phyloP scores from a whole-genome alignment of 129 eudicot genomes.

The Pseudognaphalium luteoalbum region DNA sequence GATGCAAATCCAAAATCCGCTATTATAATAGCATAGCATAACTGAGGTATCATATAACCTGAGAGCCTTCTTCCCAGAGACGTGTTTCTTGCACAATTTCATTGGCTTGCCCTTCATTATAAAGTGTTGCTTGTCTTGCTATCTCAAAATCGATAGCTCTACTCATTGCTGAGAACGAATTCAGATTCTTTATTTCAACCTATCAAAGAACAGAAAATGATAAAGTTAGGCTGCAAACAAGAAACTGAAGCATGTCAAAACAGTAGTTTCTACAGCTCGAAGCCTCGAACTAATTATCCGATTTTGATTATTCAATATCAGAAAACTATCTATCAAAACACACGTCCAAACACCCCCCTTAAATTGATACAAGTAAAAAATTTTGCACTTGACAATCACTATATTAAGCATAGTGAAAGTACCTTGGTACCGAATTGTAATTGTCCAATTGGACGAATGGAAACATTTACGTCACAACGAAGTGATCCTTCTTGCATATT shows the following conservation, averaged over 20 bases:
- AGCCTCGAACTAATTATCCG: not conserved
- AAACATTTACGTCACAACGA: constrained; percentile 96
- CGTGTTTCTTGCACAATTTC: constrained; percentile 95
- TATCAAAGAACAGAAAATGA: constrained; percentile 28
- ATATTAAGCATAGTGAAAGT: not conserved
- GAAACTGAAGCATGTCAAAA: not conserved
- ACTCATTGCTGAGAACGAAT: constrained; percentile 86
- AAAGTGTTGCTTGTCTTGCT: constrained; percentile 69
- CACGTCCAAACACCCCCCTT: too few species aligned
- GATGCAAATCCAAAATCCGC: too few species aligned
- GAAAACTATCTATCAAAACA: not conserved
- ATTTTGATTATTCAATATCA: not conserved
- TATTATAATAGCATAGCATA: not conserved
- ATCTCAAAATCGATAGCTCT: constrained; percentile 97
- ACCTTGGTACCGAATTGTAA: constrained; percentile 91
- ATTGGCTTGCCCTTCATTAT: constrained; percentile 60
- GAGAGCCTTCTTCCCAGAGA: constrained; percentile 95
- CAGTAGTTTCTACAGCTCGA: not conserved
- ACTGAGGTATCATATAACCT: constrained; percentile 48
- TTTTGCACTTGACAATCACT: not conserved
- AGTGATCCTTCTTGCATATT: constrained; percentile 98
- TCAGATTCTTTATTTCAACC: constrained; percentile 95
- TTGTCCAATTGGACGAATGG: constrained; percentile 90
- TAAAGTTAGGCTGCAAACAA: constrained; percentile 26
- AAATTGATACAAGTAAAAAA: too few species aligned